These are phyloP conservation scores for Fusarium bulbicola DNA, from an alignment of 2,329 filamentous ascomycete species.

Conservation along the genomic window DNA sequence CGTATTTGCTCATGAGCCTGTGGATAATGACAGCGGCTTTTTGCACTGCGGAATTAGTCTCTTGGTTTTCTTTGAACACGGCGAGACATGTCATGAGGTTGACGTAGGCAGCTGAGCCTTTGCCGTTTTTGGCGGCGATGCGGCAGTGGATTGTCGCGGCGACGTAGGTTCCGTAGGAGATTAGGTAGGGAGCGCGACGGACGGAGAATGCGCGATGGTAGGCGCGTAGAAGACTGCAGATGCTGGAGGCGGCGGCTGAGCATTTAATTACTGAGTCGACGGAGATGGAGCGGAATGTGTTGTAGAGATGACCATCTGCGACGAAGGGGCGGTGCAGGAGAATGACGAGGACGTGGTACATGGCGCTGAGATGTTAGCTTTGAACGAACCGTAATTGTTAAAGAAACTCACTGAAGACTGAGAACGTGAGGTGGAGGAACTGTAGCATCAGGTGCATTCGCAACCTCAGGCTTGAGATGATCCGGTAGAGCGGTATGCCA, in stretches of 20 bases:
- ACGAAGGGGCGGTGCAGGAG: slow-evolving; percentile 64
- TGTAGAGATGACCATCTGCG: slow-evolving; percentile 58
- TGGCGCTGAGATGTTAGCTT: slow-evolving; percentile 43
- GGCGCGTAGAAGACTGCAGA: slow-evolving; percentile 53
- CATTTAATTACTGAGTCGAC: slow-evolving; percentile 56
- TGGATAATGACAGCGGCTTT: slow-evolving; percentile 57
- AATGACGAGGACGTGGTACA: slow-evolving; percentile 62
- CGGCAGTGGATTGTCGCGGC: slow-evolving; percentile 62
- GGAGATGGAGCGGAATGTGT: slow-evolving; percentile 51
- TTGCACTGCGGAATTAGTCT: slow-evolving; percentile 59
- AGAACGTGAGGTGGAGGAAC: slow-evolving; percentile 56
- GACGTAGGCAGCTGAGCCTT: slow-evolving; percentile 50
- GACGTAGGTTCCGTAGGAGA: slow-evolving; percentile 66
- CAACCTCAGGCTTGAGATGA: slow-evolving; percentile 52
- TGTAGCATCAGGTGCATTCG: slow-evolving; percentile 18
- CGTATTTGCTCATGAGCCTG: slow-evolving; percentile 56
- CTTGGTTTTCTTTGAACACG: slow-evolving; percentile 59
- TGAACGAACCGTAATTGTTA: rapidly evolving
- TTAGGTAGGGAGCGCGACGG: slow-evolving; percentile 59
- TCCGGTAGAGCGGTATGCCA: slow-evolving; percentile 55
- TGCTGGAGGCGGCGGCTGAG: slow-evolving; percentile 55
- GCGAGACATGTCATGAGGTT: slow-evolving; percentile 55
- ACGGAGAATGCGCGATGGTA: slow-evolving; percentile 58
- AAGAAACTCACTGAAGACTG: slow-evolving; percentile 45
- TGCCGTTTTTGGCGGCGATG: slow-evolving; percentile 56